A percentile compares a stretch with the other conserved stretches of the same genome.
Evolutionary conservation across 2,329 filamentous ascomycete species (phyloP).

Genomic region (Monascus ruber): DNA sequence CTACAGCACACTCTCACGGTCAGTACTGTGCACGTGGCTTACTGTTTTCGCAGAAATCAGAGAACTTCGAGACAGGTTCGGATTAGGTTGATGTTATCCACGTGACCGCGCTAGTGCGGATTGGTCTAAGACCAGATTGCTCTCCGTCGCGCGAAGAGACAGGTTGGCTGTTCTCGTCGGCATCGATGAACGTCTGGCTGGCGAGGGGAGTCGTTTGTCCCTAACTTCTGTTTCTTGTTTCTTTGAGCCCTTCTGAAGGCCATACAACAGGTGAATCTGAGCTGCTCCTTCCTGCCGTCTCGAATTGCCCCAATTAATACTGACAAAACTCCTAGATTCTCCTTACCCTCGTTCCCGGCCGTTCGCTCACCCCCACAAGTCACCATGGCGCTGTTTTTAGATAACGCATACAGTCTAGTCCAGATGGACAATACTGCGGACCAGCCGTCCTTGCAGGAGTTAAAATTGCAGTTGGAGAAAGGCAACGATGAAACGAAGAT

Average conservation of each 20-base stretch:
- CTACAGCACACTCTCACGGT: too few relatives aligned
- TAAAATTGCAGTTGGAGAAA: slow-evolving; percentile 89
- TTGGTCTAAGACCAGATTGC: slow-evolving; percentile 23
- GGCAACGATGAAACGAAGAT: slow-evolving; percentile 85
- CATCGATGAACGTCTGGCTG: slow-evolving; percentile 26
- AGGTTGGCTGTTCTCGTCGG: slow-evolving; percentile 25
- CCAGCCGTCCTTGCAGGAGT: slow-evolving; percentile 77
- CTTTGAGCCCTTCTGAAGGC: slow-evolving; percentile 13
- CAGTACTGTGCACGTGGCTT: too few relatives aligned
- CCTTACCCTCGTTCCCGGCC: slow-evolving; percentile 12
- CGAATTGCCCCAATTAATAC: slow-evolving; percentile 7
- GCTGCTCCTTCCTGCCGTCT: slow-evolving; percentile 23
- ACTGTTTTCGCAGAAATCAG: too few relatives aligned
- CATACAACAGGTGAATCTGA: slow-evolving; percentile 9
- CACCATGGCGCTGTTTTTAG: slow-evolving; percentile 88
- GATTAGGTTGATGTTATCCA: too few relatives aligned
- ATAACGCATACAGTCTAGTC: slow-evolving; percentile 91
- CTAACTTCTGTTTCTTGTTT: slow-evolving; percentile 15
- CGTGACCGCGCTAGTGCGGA: slow-evolving; percentile 1
- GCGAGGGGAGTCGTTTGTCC: slow-evolving; percentile 24
- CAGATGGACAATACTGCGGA: slow-evolving; percentile 96
- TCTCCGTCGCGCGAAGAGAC: slow-evolving; percentile 31
- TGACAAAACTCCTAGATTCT: slow-evolving; percentile 13
- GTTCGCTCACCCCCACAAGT: slow-evolving; percentile 11
- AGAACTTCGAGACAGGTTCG: too few relatives aligned